These are phyloP conservation scores for Nitzschia inconspicua DNA, from an alignment of 108 stramenopile species.

Conservation along the genomic window DNA sequence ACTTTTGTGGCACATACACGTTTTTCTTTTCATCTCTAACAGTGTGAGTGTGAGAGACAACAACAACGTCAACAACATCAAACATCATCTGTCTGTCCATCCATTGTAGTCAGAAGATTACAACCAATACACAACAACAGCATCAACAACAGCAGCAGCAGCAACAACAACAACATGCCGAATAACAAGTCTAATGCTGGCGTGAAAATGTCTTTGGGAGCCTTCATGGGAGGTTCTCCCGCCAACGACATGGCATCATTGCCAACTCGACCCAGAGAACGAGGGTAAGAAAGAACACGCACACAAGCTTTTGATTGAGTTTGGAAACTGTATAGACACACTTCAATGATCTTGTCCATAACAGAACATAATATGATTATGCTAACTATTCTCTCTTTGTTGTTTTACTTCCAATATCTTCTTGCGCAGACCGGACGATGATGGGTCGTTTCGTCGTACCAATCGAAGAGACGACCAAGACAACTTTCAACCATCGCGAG, in stretches of 20 bases:
- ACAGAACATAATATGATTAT: too few species aligned
- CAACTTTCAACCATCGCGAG: conserved; percentile 27
- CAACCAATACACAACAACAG: background rate
- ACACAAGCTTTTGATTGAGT: background rate
- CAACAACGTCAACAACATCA: too few species aligned
- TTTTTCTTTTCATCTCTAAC: too few species aligned
- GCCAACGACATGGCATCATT: conserved; percentile 13
- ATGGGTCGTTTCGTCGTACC: conserved; percentile 54
- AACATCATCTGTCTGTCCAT: too few species aligned
- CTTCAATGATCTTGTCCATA: too few species aligned
- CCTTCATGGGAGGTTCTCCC: conserved; percentile 49
- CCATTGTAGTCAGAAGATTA: too few species aligned
- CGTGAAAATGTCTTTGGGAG: conserved; percentile 60
- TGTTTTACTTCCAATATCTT: conserved; percentile 1
- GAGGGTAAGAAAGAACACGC: conserved; percentile 29
- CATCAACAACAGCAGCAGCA: background rate
- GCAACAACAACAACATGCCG: conserved; percentile 13
- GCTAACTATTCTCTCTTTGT: too few species aligned
- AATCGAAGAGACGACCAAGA: conserved; percentile 22
- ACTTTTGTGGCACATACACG: too few species aligned
- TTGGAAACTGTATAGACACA: too few species aligned
- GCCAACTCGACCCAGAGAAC: conserved; percentile 47
- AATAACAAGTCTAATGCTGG: conserved; percentile 35
- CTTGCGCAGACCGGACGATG: conserved; percentile 53
- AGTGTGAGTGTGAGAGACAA: too few species aligned